These are phyloP conservation scores for Dothideomycetes sp. DNA, from an alignment of 2,329 filamentous ascomycete species.

Conservation along the genomic window DNA sequence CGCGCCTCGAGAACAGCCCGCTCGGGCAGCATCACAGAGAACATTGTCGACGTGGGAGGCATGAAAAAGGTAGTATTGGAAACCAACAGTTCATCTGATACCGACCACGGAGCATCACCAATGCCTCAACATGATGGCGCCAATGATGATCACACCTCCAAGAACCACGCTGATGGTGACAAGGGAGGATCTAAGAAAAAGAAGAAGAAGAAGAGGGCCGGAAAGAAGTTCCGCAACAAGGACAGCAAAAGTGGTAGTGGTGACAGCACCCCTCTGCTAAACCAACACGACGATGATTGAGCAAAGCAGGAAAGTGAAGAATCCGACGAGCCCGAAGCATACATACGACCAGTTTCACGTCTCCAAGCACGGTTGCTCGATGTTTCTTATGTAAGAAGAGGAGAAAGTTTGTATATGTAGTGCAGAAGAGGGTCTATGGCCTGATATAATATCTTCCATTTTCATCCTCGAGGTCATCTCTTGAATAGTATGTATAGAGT, in stretches of 20 bases:
- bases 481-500: no score
- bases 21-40: conserved; percentile 70
- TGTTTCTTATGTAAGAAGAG: no score
- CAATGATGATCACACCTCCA: conserved; percentile 5
- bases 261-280: conserved; percentile 10
- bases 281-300: conserved; percentile 16
- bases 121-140: no score
- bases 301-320: background rate
- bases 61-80: conserved; percentile 67
- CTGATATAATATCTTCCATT: background rate
- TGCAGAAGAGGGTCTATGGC: background rate
- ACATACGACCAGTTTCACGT: no score
- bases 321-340: background rate
- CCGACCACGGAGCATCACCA: conserved; percentile 25
- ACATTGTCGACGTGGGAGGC: conserved; percentile 62
- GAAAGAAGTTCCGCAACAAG: conserved; percentile 12
- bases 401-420: background rate
- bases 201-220: conserved; percentile 14
- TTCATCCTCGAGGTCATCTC: no score
- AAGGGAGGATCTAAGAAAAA: conserved; percentile 7
- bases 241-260: conserved; percentile 9
- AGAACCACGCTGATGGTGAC: conserved; percentile 7
- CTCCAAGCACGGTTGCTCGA: no score
- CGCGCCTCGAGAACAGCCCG: conserved; percentile 35
- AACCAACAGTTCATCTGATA: conserved; percentile 48